These are phyloP conservation scores for Colletotrichum graminicola DNA, from an alignment of 2,329 filamentous ascomycete genomes.

Conservation along the genomic window DNA sequence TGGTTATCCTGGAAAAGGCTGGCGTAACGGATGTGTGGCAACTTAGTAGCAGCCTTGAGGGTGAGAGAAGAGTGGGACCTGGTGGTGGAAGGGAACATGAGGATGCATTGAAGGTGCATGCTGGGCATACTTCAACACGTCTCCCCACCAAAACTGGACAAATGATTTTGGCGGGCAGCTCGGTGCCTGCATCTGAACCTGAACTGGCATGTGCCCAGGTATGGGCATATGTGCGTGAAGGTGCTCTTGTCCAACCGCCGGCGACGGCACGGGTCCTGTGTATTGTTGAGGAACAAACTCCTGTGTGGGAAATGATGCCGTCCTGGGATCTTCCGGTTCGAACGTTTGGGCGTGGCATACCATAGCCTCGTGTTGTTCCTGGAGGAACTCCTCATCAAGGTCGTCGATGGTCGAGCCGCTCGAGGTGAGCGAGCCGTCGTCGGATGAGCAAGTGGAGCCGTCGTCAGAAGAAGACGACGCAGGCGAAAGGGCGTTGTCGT, in stretches of 20 bases:
- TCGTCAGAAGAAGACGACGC: constrained; percentile 54
- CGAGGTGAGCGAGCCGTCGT: constrained; percentile 69
- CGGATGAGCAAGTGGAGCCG: constrained; percentile 61
- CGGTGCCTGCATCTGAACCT: constrained; percentile 49
- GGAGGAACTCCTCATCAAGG: constrained; percentile 61
- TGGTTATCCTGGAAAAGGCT: not conserved
- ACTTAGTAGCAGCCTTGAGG: constrained; percentile 66
- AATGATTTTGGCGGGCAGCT: constrained; percentile 61
- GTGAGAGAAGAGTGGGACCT: constrained; percentile 64
- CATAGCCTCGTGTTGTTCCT: constrained; percentile 58
- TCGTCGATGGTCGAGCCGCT: constrained; percentile 66
- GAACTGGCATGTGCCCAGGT: constrained; percentile 53
- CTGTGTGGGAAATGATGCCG: constrained; percentile 57
- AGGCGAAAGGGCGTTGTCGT: constrained; percentile 63
- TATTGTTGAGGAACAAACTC: constrained; percentile 63
- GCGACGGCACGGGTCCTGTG: constrained; percentile 52
- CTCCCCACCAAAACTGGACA: constrained; percentile 64
- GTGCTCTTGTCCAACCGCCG: constrained; percentile 45
- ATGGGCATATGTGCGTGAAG: constrained; percentile 48
- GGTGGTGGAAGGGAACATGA: constrained; percentile 64
- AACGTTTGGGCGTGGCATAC: constrained; percentile 59
- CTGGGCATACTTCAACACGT: constrained; percentile 66
- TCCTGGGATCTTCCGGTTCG: constrained; percentile 60
- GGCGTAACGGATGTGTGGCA: constrained; percentile 28
- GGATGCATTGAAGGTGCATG: constrained; percentile 62